Evolutionary conservation across 345 rosid species (phyloP).

Genomic region (Heritiera fomes): DNA sequence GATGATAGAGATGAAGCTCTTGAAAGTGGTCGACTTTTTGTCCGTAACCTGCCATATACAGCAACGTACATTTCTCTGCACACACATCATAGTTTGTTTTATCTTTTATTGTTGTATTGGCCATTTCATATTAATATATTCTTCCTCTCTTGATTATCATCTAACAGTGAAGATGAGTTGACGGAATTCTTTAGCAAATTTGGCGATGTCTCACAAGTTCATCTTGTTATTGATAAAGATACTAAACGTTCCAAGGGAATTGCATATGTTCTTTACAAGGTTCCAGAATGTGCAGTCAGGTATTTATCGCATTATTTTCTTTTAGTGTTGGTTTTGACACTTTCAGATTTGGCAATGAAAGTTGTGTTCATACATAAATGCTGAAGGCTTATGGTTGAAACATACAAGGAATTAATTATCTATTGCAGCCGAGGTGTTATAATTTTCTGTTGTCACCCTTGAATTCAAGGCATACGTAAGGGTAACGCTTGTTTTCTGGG

Average conservation of each 20-base stretch:
- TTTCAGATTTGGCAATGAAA: conserved; percentile 7
- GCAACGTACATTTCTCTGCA: conserved; percentile 49
- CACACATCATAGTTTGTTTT: background rate
- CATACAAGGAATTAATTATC: background rate
- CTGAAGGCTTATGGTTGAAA: conserved; percentile 6
- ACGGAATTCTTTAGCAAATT: conserved; percentile 62
- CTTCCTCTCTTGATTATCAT: conserved; percentile 13
- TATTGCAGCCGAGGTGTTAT: background rate
- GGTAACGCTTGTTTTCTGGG: background rate
- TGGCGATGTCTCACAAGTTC: conserved; percentile 73
- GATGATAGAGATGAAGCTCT: conserved; percentile 45
- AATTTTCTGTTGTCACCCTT: conserved; percentile 10
- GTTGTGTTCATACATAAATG: background rate
- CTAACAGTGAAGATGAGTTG: conserved; percentile 83
- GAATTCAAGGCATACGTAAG: conserved; percentile 1
- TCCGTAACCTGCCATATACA: conserved; percentile 79
- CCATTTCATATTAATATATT: background rate
- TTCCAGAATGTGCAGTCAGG: conserved; percentile 80
- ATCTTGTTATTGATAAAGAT: conserved; percentile 83
- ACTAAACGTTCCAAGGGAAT: conserved; percentile 90
- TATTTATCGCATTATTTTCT: conserved; percentile 32
- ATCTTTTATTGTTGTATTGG: conserved; percentile 12
- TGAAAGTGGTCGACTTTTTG: conserved; percentile 70
- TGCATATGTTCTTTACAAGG: conserved; percentile 65
- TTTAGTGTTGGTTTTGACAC: background rate